Percentiles rank a stretch among this genome's conserved stretches.
phyloP scores from a whole-genome alignment of 768 basidiomycete genomes.

The Suillus sp. region DNA sequence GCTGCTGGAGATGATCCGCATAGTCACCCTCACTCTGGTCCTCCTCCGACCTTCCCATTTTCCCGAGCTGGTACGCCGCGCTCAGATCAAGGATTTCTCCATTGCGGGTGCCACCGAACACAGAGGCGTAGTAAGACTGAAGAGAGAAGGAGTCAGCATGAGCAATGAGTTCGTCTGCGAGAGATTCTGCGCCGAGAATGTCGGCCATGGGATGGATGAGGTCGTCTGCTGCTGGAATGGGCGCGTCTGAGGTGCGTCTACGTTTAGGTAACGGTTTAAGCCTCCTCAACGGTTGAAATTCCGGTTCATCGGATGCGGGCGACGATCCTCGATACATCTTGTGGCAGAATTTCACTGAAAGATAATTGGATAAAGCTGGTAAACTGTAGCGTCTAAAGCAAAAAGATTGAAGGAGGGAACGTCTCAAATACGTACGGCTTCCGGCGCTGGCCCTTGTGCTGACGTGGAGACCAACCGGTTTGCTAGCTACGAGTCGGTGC shows the following conservation, averaged over 20 bases:
- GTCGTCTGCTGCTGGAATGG: slow-evolving; percentile 29
- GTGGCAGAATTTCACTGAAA: slow-evolving; percentile 9
- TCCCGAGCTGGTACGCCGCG: slow-evolving; percentile 28
- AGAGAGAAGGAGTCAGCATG: slow-evolving; percentile 60
- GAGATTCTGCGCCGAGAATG: slow-evolving; percentile 46
- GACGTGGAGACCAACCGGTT: slow-evolving; percentile 28
- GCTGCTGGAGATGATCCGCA: slow-evolving; percentile 70
- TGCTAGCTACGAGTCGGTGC: background rate
- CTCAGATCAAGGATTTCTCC: slow-evolving; percentile 29
- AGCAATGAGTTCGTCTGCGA: slow-evolving; percentile 58
- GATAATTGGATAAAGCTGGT: slow-evolving; percentile 17
- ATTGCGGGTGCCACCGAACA: slow-evolving; percentile 40
- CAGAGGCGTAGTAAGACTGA: slow-evolving; percentile 65
- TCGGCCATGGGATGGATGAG: slow-evolving; percentile 33
- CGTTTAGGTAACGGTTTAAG: slow-evolving; percentile 83
- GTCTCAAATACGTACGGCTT: slow-evolving; percentile 6
- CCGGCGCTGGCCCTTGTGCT: slow-evolving; percentile 20
- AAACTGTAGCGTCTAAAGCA: slow-evolving; percentile 18
- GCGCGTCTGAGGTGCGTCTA: slow-evolving; percentile 52
- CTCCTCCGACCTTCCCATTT: slow-evolving; percentile 45
- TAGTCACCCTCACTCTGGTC: slow-evolving; percentile 63
- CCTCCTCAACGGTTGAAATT: slow-evolving; percentile 61
- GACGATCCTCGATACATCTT: slow-evolving; percentile 58
- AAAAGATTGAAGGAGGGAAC: slow-evolving; percentile 27
- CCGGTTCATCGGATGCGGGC: slow-evolving; percentile 65